Percentiles rank a stretch among this genome's conserved stretches.
Conservation (phyloP, 2,329 filamentous ascomycete species). For the Colletotrichum sp. region DNA sequence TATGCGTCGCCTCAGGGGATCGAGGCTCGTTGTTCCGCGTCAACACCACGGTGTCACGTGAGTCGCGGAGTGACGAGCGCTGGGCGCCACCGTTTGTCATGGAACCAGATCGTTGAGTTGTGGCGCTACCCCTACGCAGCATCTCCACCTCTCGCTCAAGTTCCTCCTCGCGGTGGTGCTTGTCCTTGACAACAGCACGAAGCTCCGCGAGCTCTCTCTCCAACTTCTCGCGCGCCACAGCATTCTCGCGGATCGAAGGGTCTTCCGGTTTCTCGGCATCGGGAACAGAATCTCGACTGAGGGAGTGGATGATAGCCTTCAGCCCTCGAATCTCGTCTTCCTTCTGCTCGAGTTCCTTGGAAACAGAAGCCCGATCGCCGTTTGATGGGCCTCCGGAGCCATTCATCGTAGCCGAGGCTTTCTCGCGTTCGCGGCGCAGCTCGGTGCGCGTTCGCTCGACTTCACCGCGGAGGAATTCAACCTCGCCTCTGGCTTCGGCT, state of each 20-base stretch:
- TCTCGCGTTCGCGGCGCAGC: conserved; percentile 85
- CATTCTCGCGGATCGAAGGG: conserved; percentile 41
- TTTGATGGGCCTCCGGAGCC: conserved; percentile 36
- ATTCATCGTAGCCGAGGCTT: conserved; percentile 68
- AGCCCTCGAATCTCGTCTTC: conserved; percentile 97
- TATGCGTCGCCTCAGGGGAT: conserved; percentile 52
- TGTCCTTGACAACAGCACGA: conserved; percentile 74
- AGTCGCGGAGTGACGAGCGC: conserved; percentile 67
- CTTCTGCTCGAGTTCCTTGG: conserved; percentile 87
- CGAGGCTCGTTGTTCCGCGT: conserved; percentile 54
- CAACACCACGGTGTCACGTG: conserved; percentile 68
- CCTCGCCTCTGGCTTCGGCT: conserved; percentile 92
- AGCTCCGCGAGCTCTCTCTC: conserved; percentile 84
- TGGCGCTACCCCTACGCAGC: conserved; percentile 53
- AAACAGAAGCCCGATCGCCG: conserved; percentile 51
- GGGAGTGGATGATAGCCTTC: conserved; percentile 96
- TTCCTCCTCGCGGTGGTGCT: conserved; percentile 79
- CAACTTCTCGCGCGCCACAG: conserved; percentile 70
- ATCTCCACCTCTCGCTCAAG: conserved; percentile 81
- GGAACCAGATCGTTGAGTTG: background rate
- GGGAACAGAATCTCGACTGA: conserved; percentile 77
- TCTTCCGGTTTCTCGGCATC: conserved; percentile 31
- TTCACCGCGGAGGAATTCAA: conserved; percentile 93
- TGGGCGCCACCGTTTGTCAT: conserved; percentile 52
- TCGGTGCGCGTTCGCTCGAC: conserved; percentile 91